Conservation (phyloP, 768 basidiomycete species). For the Lactifluus volemus region DNA sequence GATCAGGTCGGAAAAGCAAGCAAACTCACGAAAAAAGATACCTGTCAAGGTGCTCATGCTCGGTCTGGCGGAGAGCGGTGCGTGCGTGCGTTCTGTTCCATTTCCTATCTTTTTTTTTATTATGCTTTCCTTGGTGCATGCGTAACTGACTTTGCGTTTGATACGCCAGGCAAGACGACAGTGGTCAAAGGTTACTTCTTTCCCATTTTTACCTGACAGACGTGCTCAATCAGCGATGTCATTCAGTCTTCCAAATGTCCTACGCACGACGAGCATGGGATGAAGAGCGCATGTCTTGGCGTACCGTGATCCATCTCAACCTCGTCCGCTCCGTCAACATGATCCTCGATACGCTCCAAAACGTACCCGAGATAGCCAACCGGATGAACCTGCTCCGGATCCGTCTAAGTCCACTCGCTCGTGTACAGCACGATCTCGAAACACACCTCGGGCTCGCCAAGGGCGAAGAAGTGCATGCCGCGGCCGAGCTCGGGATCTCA, state of each 20-base stretch:
- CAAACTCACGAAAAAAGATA: slow-evolving; percentile 14
- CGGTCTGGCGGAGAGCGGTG: slow-evolving; percentile 18
- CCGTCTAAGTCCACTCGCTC: slow-evolving; percentile 25
- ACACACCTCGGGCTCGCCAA: slow-evolving; percentile 1
- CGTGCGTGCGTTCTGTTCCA: not conserved
- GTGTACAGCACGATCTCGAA: slow-evolving; percentile 22
- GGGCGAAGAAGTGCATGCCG: slow-evolving; percentile 7
- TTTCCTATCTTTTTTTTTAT: not conserved
- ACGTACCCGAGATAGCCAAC: slow-evolving; percentile 17
- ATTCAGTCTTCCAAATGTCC: slow-evolving; percentile 10
- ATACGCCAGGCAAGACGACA: slow-evolving; percentile 1
- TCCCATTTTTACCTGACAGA: not conserved
- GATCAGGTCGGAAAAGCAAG: slow-evolving; percentile 17
- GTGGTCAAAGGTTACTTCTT: slow-evolving; percentile 6
- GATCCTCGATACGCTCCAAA: slow-evolving; percentile 32
- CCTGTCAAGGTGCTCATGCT: slow-evolving; percentile 23
- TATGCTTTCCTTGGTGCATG: not conserved
- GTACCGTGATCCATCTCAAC: slow-evolving; percentile 63
- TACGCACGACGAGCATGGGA: slow-evolving; percentile 33
- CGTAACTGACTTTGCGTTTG: not conserved
- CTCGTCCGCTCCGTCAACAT: slow-evolving; percentile 35
- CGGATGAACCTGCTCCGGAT: slow-evolving; percentile 17
- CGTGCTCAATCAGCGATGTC: not conserved
- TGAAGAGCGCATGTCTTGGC: slow-evolving; percentile 70
- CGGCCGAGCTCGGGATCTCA: not conserved